Base-by-base conservation (phyloP, 2,329 filamentous ascomycete genomes). In the Gnomoniopsis smithogilvyi region DNA sequence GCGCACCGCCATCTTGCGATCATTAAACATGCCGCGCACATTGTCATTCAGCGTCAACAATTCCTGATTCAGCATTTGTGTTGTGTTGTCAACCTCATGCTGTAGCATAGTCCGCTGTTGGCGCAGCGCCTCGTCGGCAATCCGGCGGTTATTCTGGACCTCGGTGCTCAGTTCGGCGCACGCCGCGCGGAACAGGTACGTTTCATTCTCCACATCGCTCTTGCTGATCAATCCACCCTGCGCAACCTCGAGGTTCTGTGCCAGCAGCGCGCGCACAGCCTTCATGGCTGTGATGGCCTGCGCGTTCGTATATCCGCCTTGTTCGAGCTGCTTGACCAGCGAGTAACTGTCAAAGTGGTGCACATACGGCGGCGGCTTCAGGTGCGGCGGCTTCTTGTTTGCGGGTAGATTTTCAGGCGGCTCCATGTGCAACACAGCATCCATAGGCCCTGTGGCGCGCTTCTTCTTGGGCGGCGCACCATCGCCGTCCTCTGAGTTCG, bases 321-420 rank as follows among this genome's bases (percentile, higher is more conserved):
- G 76, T 19, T 87, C 82, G 17, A 99, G 85, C 67, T 91, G 86
- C 68, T 89, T 89, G 17, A 98, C 95, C 6, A 98, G 83, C 15
- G 86, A 88, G 74, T 95, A 99, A 24, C 89, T 96, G 75, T 99
- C 94, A 74, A 99, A 99, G 75, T 98, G 92, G 76, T 99, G 95
- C 36, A 96, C 87, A 70, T 96, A 96, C 1, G 88, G 90, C 8
- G 90, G 85, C 0, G 91, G 83, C 51, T 85, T 80, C 69, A 90
- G 83, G 70, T 92, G 87, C 4, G 88, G 88, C 22, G 84, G 82
- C 64, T 82, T 81, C 51, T 77, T 68, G 48, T 68, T 58, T 38
- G 68, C 62, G 47, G 70, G 69, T 14, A 66, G 65, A n/a, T 67
- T 67, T 49, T 77, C 71, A 8, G 78, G 75, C 4, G 77, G 73